Evolutionary conservation across 108 stramenopile species (phyloP).

Genomic region (Cafeteria roenbergensis): DNA sequence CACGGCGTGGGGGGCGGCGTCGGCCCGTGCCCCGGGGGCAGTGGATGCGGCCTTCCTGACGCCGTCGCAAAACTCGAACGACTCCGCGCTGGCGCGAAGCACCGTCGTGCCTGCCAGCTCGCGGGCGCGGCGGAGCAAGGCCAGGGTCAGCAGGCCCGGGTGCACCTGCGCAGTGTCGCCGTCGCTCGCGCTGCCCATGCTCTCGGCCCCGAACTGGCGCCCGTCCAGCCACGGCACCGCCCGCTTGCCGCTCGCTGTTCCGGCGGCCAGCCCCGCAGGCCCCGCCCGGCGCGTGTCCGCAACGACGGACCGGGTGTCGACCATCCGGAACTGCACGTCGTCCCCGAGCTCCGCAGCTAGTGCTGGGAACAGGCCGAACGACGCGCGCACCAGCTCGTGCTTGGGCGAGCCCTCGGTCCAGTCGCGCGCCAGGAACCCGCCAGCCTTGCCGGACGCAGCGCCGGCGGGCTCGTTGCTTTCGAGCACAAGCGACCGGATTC

Average conservation of each 20-base stretch:
- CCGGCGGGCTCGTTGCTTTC: slow-evolving; percentile 56
- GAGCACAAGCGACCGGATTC: slow-evolving; percentile 39
- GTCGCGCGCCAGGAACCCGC: slow-evolving; percentile 71
- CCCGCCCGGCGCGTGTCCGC: slow-evolving; percentile 19
- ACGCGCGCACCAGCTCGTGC: slow-evolving; percentile 36
- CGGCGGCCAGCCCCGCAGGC: slow-evolving; percentile 31
- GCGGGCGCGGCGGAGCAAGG: slow-evolving; percentile 31
- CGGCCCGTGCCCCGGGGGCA: neutral
- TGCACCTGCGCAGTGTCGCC: slow-evolving; percentile 58
- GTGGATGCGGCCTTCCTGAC: neutral
- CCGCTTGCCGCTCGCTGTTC: slow-evolving; percentile 38
- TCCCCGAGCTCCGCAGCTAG: slow-evolving; percentile 51
- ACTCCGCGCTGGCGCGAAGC: slow-evolving; percentile 28
- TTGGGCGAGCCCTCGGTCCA: slow-evolving; percentile 51
- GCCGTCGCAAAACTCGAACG: slow-evolving; percentile 7
- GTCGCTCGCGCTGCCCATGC: slow-evolving; percentile 7
- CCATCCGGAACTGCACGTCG: slow-evolving; percentile 42
- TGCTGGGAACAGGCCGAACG: slow-evolving; percentile 64
- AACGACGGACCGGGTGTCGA: slow-evolving; percentile 41
- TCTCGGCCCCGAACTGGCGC: slow-evolving; percentile 23
- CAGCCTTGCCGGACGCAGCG: slow-evolving; percentile 73
- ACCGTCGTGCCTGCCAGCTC: slow-evolving; percentile 33
- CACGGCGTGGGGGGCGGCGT: neutral
- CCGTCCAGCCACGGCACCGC: slow-evolving; percentile 41
- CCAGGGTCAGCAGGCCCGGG: slow-evolving; percentile 44